These are phyloP conservation scores for Inga leiocalycina DNA, from an alignment of 306 rosid species.

Conservation along the genomic window DNA sequence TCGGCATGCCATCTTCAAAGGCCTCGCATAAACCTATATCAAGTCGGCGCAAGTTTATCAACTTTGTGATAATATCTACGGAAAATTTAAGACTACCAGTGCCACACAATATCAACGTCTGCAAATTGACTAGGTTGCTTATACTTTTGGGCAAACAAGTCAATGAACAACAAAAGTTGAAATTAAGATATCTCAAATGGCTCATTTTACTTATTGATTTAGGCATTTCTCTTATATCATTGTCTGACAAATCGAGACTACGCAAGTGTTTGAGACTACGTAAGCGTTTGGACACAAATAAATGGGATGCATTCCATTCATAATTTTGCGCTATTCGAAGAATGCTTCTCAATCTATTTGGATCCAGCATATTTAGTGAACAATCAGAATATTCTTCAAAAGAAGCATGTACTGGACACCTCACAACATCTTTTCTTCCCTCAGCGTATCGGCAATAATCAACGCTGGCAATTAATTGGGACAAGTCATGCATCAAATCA, in stretches of 20 bases:
- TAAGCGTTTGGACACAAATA: too few relatives aligned
- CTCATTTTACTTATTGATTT: background rate
- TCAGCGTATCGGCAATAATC: too few relatives aligned
- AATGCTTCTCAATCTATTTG: background rate
- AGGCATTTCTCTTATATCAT: fast-evolving
- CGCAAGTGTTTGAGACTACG: background rate
- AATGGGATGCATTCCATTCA: background rate
- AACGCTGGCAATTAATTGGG: background rate
- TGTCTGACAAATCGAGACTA: background rate
- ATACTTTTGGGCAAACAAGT: background rate
- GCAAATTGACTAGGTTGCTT: background rate
- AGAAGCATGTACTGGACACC: background rate
- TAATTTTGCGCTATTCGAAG: fast-evolving
- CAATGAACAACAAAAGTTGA: background rate
- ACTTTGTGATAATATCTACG: background rate
- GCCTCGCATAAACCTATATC: background rate
- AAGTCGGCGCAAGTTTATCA: background rate
- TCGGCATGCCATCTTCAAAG: background rate
- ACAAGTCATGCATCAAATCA: background rate
- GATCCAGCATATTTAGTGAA: background rate
- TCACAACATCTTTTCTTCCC: background rate
- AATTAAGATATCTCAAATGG: conserved; percentile 23
- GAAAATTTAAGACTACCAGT: background rate
- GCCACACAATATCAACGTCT: too few relatives aligned
- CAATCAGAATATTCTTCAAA: background rate